phyloP scores from a whole-genome alignment of 225 moss, liverwort and hornwort species.

The Marchantia polymorpha region DNA sequence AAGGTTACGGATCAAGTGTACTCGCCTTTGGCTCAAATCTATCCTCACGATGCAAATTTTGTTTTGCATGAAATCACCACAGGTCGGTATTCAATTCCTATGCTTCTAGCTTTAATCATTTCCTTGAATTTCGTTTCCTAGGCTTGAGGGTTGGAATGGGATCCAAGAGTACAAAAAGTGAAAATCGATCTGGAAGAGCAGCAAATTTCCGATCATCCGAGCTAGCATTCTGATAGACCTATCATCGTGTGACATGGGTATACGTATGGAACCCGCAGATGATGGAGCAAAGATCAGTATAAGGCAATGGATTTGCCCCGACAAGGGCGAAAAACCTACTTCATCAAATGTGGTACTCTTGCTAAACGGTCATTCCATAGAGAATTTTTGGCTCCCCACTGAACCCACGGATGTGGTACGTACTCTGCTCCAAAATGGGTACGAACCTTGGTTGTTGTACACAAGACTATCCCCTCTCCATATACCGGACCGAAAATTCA shows the following conservation, averaged over 20 bases:
- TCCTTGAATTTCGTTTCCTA: too few relatives aligned
- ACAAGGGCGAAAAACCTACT: not conserved
- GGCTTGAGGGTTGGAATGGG: too few relatives aligned
- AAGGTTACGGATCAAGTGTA: not conserved
- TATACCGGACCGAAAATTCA: not conserved
- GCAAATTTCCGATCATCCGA: too few relatives aligned
- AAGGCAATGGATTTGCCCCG: conserved; percentile 10
- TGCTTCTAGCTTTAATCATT: too few relatives aligned
- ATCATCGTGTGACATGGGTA: not conserved
- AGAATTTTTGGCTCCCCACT: conserved; percentile 30
- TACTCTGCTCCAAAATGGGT: conserved; percentile 8
- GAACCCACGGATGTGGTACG: conserved; percentile 31
- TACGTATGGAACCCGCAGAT: not conserved
- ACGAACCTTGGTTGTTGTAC: conserved; percentile 31
- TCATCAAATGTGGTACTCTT: conserved; percentile 26
- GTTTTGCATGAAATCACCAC: conserved; percentile 18
- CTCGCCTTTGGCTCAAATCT: not conserved
- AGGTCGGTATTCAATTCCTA: not conserved
- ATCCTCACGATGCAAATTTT: not conserved
- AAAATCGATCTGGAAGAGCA: too few relatives aligned
- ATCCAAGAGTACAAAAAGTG: too few relatives aligned
- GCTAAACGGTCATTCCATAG: conserved; percentile 30
- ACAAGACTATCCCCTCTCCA: conserved; percentile 21
- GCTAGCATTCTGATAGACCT: not conserved
- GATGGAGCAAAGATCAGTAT: conserved; percentile 24